phyloP scores from a whole-genome alignment of 495 filamentous ascomycete genomes.

The Penicillium lagena region DNA sequence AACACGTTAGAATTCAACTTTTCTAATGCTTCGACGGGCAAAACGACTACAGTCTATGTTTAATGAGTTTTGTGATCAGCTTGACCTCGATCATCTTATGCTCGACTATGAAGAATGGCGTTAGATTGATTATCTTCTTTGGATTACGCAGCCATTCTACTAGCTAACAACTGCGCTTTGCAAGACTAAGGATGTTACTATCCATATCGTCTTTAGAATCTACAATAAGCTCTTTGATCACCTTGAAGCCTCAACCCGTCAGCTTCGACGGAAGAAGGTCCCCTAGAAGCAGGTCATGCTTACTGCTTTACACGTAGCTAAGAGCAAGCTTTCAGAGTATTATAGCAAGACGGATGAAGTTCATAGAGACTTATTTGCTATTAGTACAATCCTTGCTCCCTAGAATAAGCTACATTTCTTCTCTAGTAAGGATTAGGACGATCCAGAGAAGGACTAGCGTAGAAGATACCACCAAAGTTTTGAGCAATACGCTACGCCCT shows the following conservation, averaged over 20 bases:
- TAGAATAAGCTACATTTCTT: slow-evolving; percentile 5
- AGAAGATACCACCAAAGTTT: background rate
- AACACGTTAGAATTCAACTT: slow-evolving; percentile 1
- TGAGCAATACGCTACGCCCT: background rate
- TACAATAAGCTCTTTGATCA: slow-evolving; percentile 1
- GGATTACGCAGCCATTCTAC: background rate
- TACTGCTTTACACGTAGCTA: background rate
- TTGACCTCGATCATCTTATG: background rate
- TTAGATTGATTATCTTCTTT: background rate
- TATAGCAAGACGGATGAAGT: background rate
- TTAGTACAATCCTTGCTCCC: slow-evolving; percentile 1
- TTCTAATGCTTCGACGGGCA: background rate
- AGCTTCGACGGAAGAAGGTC: background rate
- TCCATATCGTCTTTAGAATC: background rate
- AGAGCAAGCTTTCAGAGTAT: background rate
- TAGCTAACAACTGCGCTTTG: background rate
- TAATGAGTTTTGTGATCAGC: background rate
- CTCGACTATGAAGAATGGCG: background rate
- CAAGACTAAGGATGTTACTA: background rate
- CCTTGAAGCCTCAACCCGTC: background rate
- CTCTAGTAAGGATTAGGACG: background rate
- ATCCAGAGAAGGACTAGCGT: background rate
- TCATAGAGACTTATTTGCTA: background rate
- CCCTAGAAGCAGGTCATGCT: background rate
- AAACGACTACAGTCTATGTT: background rate